phyloP scores from a whole-genome alignment of 2,329 filamentous ascomycete genomes.

The Alternaria rosae region DNA sequence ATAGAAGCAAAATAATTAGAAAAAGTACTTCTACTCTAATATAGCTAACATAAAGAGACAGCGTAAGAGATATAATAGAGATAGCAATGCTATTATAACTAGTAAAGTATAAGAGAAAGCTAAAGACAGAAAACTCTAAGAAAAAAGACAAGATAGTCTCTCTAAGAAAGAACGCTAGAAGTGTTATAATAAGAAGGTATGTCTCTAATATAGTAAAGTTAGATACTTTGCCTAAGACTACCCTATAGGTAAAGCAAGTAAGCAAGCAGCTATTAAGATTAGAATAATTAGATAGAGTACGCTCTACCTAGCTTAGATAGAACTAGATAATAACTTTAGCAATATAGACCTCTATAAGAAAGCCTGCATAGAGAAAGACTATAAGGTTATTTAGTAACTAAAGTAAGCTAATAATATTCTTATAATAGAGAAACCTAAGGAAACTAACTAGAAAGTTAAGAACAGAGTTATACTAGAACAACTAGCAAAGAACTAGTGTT shows the following conservation, averaged over 20 bases:
- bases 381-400: too few relatives aligned
- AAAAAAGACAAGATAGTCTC: not conserved
- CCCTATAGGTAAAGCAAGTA: not conserved
- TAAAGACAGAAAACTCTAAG: not conserved
- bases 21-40: not conserved
- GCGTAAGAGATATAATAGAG: not conserved
- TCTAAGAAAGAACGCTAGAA: constrained; percentile 1
- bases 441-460: too few relatives aligned
- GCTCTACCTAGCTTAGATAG: too few relatives aligned
- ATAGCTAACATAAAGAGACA: not conserved
- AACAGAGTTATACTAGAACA: too few relatives aligned
- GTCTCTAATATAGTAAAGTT: not conserved
- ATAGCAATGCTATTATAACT: not conserved
- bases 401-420: too few relatives aligned
- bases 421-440: too few relatives aligned
- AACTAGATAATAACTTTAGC: too few relatives aligned
- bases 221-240: not conserved
- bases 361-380: too few relatives aligned
- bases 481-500: too few relatives aligned
- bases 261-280: not conserved
- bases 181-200: too few relatives aligned
- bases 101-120: not conserved
- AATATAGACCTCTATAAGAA: too few relatives aligned
- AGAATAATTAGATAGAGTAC: too few relatives aligned
- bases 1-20: not conserved